Evolutionary conservation across 768 basidiomycete genomes (phyloP), one percentile per base, ranked within the genome.

Genomic region (Tephrocybe sp.): DNA sequence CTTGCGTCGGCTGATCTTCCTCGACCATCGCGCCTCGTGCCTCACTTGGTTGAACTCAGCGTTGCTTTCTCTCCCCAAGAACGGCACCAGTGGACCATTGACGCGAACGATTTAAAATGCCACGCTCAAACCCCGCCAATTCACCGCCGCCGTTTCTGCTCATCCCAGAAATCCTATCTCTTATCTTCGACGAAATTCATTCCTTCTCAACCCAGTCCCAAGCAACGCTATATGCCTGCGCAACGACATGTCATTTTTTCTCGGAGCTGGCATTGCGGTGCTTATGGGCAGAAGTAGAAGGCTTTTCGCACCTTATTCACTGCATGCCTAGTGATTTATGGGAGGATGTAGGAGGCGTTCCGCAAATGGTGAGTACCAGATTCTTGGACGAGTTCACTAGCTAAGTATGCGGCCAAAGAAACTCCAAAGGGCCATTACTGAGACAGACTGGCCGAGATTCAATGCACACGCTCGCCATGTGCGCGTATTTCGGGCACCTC

Each of bases 271-370:
- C 46, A n/a, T 23, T 25, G 2, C 4, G 26, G 7, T 10, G 11
- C 4, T 11, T 48, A n/a, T 48, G 46, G 46, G 37, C 30, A 14
- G 34, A 48, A 20, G 20, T 48, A 1, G 15, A 15, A 2, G 36
- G 32, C 25, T 20, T 48, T 15, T n/a, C 11, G 17, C 5, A 2
- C 24, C 46, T 48, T 20, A 38, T 48, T 11, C 4, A 21, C 18
- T 48, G 46, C 36, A 48, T 48, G 46, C 46, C 46, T n/a, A 34
- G 38, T 11, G 46, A 48, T 26, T 30, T 48, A 7, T 48, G 46
- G 46, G 36, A 38, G 26, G 18, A 36, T 7, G 21, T 15, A 3
- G 12, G 11, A 46, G 20, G 9, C 5, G 10, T 20, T 5, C 34
- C 34, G 33, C 45, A 17, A 36, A 20, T 46, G n/a, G 45, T 46